These are phyloP conservation scores for Penicillium simplicissimum DNA, from an alignment of 495 filamentous ascomycete genomes.

Conservation along the genomic window DNA sequence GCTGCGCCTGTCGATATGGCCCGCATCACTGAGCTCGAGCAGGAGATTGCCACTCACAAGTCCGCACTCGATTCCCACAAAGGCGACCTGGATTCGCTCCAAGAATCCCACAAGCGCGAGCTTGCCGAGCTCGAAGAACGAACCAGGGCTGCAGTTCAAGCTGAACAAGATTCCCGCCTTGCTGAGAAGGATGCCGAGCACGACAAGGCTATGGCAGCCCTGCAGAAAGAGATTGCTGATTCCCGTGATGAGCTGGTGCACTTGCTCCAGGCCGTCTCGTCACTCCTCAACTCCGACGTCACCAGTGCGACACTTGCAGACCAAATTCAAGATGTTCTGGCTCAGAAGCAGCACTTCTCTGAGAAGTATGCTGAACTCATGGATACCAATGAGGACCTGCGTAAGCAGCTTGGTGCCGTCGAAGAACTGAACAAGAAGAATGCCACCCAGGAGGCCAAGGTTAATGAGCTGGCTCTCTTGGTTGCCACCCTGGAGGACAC, in stretches of 20 bases:
- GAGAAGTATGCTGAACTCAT: slow-evolving; percentile 49
- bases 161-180: slow-evolving; percentile 48
- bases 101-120: slow-evolving; percentile 55
- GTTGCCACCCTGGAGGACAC: slow-evolving; percentile 60
- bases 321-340: slow-evolving; percentile 50
- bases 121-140: slow-evolving; percentile 49
- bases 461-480: slow-evolving; percentile 53
- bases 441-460: slow-evolving; percentile 44
- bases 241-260: slow-evolving; percentile 69
- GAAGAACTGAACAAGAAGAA: slow-evolving; percentile 41
- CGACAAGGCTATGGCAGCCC: slow-evolving; percentile 55
- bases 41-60: slow-evolving; percentile 56
- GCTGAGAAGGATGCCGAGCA: slow-evolving; percentile 55
- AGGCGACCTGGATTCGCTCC: slow-evolving; percentile 52
- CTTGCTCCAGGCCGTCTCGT: slow-evolving; percentile 52
- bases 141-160: slow-evolving; percentile 40
- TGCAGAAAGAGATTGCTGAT: slow-evolving; percentile 69
- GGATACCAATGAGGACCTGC: slow-evolving; percentile 42
- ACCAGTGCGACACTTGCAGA: slow-evolving; percentile 44
- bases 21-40: slow-evolving; percentile 57
- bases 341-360: slow-evolving; percentile 47
- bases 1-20: slow-evolving; percentile 49
- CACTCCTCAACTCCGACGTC: slow-evolving; percentile 52
- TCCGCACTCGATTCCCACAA: slow-evolving; percentile 55
- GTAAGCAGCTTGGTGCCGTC: slow-evolving; percentile 52